phyloP scores from a whole-genome alignment of 495 filamentous ascomycete species.

The Stereocaulon alpinum region DNA sequence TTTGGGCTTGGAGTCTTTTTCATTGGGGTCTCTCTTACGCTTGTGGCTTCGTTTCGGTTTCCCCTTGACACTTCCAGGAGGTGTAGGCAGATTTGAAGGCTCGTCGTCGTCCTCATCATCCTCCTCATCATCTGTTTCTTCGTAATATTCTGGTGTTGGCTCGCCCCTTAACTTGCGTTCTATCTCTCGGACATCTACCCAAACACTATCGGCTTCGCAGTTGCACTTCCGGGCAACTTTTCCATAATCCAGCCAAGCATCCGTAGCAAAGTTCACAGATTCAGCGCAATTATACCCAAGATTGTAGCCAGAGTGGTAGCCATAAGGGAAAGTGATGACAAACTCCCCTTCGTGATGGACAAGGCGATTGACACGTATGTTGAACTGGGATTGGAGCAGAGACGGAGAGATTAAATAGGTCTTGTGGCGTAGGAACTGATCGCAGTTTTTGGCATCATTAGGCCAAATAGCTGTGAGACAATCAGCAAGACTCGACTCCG shows the following conservation, averaged over 20 bases:
- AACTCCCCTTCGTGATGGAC: constrained; percentile 98
- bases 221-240: constrained; percentile 95
- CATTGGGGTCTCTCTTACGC: constrained; percentile 43
- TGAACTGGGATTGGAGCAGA: constrained; percentile 72
- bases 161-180: constrained; percentile 90
- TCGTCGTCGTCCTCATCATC: constrained; percentile 58
- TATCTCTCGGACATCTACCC: constrained; percentile 92
- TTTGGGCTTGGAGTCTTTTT: constrained; percentile 48
- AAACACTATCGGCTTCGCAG: constrained; percentile 92
- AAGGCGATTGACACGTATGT: constrained; percentile 88
- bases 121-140: constrained; percentile 65
- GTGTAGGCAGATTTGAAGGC: constrained; percentile 61
- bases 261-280: constrained; percentile 95
- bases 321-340: constrained; percentile 96
- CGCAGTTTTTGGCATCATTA: constrained; percentile 90
- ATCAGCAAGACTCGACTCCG: neutral
- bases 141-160: constrained; percentile 74
- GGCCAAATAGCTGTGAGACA: constrained; percentile 60
- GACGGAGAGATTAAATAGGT: constrained; percentile 94
- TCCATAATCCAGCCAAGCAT: constrained; percentile 90
- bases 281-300: constrained; percentile 98
- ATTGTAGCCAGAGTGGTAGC: constrained; percentile 97
- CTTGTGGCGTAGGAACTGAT: constrained; percentile 95
- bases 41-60: constrained; percentile 46
- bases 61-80: constrained; percentile 62